A percentile compares a stretch with the other conserved stretches of the same genome.
Evolutionary conservation across 352 stramenopile genomes (phyloP).

Genomic region (Phytophthora palmivora): DNA sequence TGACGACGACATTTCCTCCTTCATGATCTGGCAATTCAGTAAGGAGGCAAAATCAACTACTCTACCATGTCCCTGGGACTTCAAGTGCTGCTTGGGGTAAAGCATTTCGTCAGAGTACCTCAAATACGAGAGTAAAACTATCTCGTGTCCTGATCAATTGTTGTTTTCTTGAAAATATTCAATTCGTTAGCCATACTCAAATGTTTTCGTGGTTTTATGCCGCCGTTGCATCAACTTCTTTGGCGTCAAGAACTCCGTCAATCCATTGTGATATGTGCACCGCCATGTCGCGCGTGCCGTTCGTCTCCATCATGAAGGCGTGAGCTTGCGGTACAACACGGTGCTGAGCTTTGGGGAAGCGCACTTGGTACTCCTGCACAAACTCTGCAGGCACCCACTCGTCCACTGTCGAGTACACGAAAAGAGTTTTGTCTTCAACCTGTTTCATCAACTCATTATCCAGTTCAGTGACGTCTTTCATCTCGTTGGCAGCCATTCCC

Average conservation of each 20-base stretch:
- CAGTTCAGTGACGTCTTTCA: slow-evolving; percentile 57
- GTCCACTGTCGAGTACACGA: slow-evolving; percentile 76
- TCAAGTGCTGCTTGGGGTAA: slow-evolving; percentile 22
- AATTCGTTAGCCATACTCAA: slow-evolving; percentile 20
- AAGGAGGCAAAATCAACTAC: slow-evolving; percentile 13
- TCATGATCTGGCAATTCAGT: slow-evolving; percentile 36
- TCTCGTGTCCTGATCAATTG: background rate
- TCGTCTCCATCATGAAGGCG: slow-evolving; percentile 80
- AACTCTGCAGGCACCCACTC: slow-evolving; percentile 74
- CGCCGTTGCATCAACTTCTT: slow-evolving; percentile 21
- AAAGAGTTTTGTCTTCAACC: slow-evolving; percentile 62
- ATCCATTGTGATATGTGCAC: slow-evolving; percentile 68
- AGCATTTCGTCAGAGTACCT: background rate
- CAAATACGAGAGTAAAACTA: slow-evolving; percentile 1
- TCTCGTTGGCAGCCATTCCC: slow-evolving; percentile 73
- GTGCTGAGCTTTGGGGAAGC: slow-evolving; percentile 54
- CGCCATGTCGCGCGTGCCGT: slow-evolving; percentile 73
- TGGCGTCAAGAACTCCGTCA: slow-evolving; percentile 39
- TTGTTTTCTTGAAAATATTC: slow-evolving; percentile 4
- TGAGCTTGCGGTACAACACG: slow-evolving; percentile 64
- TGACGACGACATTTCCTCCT: slow-evolving; percentile 32
- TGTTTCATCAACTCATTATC: slow-evolving; percentile 45
- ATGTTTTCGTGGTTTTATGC: slow-evolving; percentile 13
- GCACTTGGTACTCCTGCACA: slow-evolving; percentile 58
- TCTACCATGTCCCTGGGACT: slow-evolving; percentile 32